Evolutionary conservation across 345 rosid genomes (phyloP), one percentile per base, ranked within the genome.

Genomic region (Geranium rotundifolium): DNA sequence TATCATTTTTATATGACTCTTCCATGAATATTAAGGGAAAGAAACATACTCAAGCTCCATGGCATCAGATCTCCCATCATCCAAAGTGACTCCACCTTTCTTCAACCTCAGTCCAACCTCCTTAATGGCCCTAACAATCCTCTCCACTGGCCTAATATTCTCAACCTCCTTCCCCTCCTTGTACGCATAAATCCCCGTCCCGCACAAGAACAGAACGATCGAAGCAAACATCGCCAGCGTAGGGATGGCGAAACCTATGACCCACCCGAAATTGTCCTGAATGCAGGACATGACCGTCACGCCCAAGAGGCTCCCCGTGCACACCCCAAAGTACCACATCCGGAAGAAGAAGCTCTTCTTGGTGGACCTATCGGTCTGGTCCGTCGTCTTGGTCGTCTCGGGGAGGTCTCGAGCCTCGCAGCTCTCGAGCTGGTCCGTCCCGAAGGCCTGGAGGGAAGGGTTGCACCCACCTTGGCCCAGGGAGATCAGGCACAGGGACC

Each of bases 241-340:
- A 13, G 96, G 97, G 31, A 93, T 83, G 19, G 96, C 89, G 7
- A 90, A 93, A 37, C 99, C 96, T 1, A 88, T 72, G 23, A 85
- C 90, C 99, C 99, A 93, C 56, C 99, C 96, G 29, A 83, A 73
- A 18, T 87, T 88, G 62, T 93, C 99, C 74, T 90, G 97, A 41
- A 90, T 77, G 73, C 84, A 93, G 56, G 97, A 85, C 91, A 90
- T 77, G 30, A 90, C 61, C 4, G 85, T 86, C 71, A 86, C 89
- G 64, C 99, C 99, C 72, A 88, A 58, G 63, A 90, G 90, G 76
- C 95, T 88, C 37, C 99, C 96, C 58, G 76, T 77, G 64, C 97
- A 93, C 13, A 88, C 80, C 62, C 90, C 96, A 63, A 90, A 90
- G 64, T 93, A 93, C 96, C 97, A 86, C 83, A 90, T 88, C n/a